phyloP scores from a whole-genome alignment of 768 basidiomycete genomes.

The Russula sp. region DNA sequence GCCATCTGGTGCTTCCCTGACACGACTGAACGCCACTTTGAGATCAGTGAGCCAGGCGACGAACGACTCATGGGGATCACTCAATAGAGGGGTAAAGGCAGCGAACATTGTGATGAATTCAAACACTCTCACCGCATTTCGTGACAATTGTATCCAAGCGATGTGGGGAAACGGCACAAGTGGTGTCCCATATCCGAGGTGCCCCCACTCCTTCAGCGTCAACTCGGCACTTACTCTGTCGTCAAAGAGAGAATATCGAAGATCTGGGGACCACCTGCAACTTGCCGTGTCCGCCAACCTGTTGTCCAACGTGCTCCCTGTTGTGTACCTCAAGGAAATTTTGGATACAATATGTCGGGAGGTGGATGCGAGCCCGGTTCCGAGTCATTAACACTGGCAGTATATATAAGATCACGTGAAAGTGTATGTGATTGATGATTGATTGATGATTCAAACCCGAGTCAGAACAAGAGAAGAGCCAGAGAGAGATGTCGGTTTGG shows the following conservation, averaged over 20 bases:
- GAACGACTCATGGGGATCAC: constrained; percentile 8
- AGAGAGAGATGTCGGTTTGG: too few relatives aligned
- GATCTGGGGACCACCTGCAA: background rate
- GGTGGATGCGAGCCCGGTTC: background rate
- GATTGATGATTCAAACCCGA: too few relatives aligned
- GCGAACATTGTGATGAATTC: background rate
- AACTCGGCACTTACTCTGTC: background rate
- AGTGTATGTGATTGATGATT: too few relatives aligned
- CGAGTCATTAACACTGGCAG: too few relatives aligned
- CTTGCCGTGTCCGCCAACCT: constrained; percentile 8
- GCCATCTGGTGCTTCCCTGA: constrained; percentile 10
- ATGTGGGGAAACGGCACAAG: constrained; percentile 1
- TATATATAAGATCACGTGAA: too few relatives aligned
- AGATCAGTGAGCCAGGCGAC: background rate
- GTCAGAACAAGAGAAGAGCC: too few relatives aligned
- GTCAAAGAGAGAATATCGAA: background rate
- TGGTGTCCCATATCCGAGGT: constrained; percentile 10
- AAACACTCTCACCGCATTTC: constrained; percentile 3
- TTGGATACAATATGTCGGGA: constrained; percentile 9
- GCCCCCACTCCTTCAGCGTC: constrained; percentile 5
- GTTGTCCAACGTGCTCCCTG: background rate
- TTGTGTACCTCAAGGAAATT: constrained; percentile 9
- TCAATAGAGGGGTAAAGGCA: constrained; percentile 9
- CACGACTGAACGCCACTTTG: constrained; percentile 1
- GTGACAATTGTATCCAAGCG: constrained; percentile 12